These are phyloP conservation scores for Pseudomicrostroma phylloplanum DNA, from an alignment of 1,284 basidiomycete genomes.

Conservation along the genomic window DNA sequence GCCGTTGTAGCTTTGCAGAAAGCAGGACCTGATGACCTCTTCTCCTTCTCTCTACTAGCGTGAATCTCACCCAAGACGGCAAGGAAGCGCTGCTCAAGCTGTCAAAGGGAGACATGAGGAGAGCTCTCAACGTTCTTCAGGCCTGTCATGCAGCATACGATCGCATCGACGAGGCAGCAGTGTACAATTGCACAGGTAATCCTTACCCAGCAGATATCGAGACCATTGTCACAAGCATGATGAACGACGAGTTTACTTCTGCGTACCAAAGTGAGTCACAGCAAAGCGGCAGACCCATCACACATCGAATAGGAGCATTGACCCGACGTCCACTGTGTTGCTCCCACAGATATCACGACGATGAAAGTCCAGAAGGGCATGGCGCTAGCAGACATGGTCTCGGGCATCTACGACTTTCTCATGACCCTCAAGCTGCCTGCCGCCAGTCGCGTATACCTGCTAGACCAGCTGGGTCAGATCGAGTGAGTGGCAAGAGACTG, in stretches of 20 bases:
- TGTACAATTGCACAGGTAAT: conserved; percentile 94
- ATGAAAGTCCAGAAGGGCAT: conserved; percentile 87
- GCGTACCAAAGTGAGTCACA: conserved; percentile 72
- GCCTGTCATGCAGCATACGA: conserved; percentile 97
- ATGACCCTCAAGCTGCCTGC: conserved; percentile 78
- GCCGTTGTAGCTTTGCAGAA: neutral
- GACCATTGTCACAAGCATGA: conserved; percentile 87
- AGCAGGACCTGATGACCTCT: conserved; percentile 8
- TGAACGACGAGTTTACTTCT: conserved; percentile 90
- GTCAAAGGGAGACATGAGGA: conserved; percentile 92
- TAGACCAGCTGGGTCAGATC: conserved; percentile 78
- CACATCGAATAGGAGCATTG: neutral
- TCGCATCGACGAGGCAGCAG: conserved; percentile 72
- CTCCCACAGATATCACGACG: conserved; percentile 66
- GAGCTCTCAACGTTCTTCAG: conserved; percentile 90
- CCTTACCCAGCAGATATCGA: conserved; percentile 92
- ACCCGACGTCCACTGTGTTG: neutral
- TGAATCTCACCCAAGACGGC: conserved; percentile 78
- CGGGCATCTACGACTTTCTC: conserved; percentile 84
- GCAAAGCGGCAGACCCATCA: neutral
- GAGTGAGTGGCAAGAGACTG: conserved; percentile 59
- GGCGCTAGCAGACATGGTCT: conserved; percentile 89
- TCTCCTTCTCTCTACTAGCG: conserved; percentile 55
- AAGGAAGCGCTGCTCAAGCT: conserved; percentile 83
- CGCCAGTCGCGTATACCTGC: conserved; percentile 77